phyloP scores from a whole-genome alignment of 305 asterid species.

The Fraxinus ornus region DNA sequence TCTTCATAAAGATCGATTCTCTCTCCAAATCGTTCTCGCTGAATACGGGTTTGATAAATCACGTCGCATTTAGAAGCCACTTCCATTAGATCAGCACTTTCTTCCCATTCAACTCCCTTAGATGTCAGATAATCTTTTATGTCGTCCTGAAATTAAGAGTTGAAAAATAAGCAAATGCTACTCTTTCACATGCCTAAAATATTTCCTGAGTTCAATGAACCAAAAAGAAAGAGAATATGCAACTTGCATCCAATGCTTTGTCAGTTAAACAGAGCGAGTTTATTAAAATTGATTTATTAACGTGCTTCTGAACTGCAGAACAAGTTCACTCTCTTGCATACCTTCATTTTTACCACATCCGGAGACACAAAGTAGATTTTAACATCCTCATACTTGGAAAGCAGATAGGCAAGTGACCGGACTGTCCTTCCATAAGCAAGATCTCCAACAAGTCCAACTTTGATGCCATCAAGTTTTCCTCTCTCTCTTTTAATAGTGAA shows the following conservation, averaged over 20 bases:
- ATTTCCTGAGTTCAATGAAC: neutral
- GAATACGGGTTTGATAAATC: conserved; percentile 80
- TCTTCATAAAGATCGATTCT: conserved; percentile 70
- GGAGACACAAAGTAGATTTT: neutral
- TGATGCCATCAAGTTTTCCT: conserved; percentile 83
- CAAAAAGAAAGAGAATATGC: neutral
- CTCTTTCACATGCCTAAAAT: neutral
- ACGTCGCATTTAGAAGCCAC: conserved; percentile 90
- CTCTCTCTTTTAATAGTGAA: conserved; percentile 83
- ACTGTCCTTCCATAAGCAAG: conserved; percentile 94
- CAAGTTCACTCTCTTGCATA: neutral
- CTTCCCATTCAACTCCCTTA: conserved; percentile 81
- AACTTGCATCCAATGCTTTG: neutral
- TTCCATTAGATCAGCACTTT: conserved; percentile 65
- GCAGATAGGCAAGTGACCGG: conserved; percentile 89
- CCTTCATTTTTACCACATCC: neutral
- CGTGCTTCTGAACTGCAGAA: neutral
- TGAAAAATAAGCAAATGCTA: neutral
- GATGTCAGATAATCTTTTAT: conserved; percentile 80
- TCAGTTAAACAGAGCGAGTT: neutral
- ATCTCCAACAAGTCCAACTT: conserved; percentile 92
- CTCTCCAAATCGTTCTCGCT: conserved; percentile 77
- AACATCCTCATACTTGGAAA: conserved; percentile 49
- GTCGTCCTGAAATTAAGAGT: conserved; percentile 60
- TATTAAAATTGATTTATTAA: neutral